Conservation (phyloP, 306 rosid genomes). For the Rosa rugosa region DNA sequence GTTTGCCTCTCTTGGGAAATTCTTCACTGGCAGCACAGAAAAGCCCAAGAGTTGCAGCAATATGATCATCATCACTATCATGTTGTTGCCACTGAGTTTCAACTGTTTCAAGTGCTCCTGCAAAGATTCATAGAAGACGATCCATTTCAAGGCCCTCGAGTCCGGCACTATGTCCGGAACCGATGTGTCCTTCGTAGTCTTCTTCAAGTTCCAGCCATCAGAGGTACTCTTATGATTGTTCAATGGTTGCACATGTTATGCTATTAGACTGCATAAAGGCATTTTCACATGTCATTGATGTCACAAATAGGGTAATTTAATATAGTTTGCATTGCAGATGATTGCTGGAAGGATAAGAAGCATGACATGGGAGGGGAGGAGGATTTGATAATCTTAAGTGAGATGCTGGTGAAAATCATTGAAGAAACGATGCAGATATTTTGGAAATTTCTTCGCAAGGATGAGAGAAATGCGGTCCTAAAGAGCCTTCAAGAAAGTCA, state of each 20-base stretch:
- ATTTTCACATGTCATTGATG: neutral
- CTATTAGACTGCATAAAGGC: too few relatives aligned
- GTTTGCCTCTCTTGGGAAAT: slow-evolving; percentile 94
- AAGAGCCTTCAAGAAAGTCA: slow-evolving; percentile 39
- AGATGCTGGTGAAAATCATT: slow-evolving; percentile 45
- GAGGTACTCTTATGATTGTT: slow-evolving; percentile 40
- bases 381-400: slow-evolving; percentile 32
- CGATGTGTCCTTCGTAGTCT: slow-evolving; percentile 61
- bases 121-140: slow-evolving; percentile 84
- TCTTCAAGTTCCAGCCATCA: slow-evolving; percentile 76
- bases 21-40: slow-evolving; percentile 73
- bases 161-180: slow-evolving; percentile 61
- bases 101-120: slow-evolving; percentile 74
- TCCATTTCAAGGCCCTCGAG: slow-evolving; percentile 69
- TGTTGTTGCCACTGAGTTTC: slow-evolving; percentile 80
- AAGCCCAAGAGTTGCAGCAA: slow-evolving; percentile 60
- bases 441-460: slow-evolving; percentile 66
- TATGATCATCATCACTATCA: slow-evolving; percentile 49
- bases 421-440: slow-evolving; percentile 68
- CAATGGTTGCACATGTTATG: neutral
- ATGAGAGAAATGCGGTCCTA: slow-evolving; percentile 35
- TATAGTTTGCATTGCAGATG: slow-evolving; percentile 41
- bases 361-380: slow-evolving; percentile 31
- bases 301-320: neutral
- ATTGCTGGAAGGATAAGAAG: slow-evolving; percentile 43